These are phyloP conservation scores for Leishmania lainsoni DNA, from an alignment of 208 protist species.

Conservation along the genomic window DNA sequence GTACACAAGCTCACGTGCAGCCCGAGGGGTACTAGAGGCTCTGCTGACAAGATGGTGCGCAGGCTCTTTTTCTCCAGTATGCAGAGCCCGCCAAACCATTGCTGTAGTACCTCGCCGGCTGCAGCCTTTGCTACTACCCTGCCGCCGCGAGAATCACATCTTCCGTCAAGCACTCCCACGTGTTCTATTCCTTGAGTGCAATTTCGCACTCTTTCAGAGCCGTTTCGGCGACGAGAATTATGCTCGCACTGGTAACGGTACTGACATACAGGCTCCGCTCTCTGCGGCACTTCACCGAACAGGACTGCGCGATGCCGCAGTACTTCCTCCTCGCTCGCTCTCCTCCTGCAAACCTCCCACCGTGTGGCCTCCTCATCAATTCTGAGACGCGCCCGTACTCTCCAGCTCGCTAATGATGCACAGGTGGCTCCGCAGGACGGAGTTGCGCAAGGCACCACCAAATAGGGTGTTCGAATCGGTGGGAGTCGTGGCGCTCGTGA, in stretches of 20 bases:
- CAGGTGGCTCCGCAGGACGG: conserved; percentile 9
- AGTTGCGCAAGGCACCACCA: not conserved
- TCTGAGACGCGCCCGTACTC: not conserved
- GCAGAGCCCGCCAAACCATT: not conserved
- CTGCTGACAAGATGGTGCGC: not conserved
- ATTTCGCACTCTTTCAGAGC: conserved; percentile 8
- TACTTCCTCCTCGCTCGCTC: not conserved
- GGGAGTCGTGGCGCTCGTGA: not conserved
- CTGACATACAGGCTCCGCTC: not conserved
- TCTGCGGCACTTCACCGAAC: not conserved
- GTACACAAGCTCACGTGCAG: conserved; percentile 12
- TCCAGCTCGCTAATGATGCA: conserved; percentile 13
- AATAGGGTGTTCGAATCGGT: not conserved
- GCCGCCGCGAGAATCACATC: not conserved
- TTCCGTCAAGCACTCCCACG: not conserved
- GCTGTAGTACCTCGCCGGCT: not conserved
- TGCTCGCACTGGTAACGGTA: not conserved
- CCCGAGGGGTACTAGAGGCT: conserved; percentile 3
- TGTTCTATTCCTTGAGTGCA: not conserved
- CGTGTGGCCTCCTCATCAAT: not conserved
- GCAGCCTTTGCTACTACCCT: not conserved
- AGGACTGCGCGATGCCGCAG: not conserved
- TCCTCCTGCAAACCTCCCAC: not conserved
- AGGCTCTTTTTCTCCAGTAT: not conserved
- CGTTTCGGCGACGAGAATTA: conserved; percentile 10